Base-by-base conservation (phyloP, 345 rosid species). In the Salix koriyanagi region DNA sequence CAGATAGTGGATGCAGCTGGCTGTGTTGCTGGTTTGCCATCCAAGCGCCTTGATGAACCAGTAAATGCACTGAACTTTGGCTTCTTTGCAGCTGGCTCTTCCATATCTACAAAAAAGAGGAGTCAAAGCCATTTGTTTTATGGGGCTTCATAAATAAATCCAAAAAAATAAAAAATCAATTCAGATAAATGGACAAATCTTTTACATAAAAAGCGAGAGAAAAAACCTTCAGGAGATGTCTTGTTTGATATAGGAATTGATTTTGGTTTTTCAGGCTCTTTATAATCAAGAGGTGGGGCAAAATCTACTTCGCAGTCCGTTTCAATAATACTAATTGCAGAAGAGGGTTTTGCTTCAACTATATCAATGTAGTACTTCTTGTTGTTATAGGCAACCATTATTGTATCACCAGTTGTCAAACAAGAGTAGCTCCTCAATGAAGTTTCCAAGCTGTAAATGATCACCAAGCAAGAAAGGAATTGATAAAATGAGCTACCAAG, bases 281-380 rank as follows among this genome's bases (percentile, higher is more conserved):
- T 86, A 70, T 86, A 88, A 78, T 88, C 93, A 46, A 91, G 90
- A 79, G 94, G 92, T 39, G 88, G 87, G 64, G 90, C 90, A 46
- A 89, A 91, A 81, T 87, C 95, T 30, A 91, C 95, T 77, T 91
- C 95, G 61, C 89, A 89, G 69, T 89, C 95, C 4, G 95, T 89
- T 76, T 91, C 95, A 32, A 89, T 89, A 50, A 88, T 88, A 81
- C 91, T 91, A 30, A 91, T 81, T 41, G 93, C 95, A 46, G 81
- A 7, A 62, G 87, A 83, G 64, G 95, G 92, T 71, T 88, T 89
- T n/a, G 91, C 77, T 69, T 88, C 95, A 11, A 91, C 85, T 67
- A 91, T 86, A 80, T 91, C 69, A 69, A 91, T 89, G 70, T 81
- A 89, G 56, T 87, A 91, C 26, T 87, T 61, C 73, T 89, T 91